Evolutionary conservation across 176 grass and related monocot genomes (phyloP), one percentile per base, ranked within the genome.

Genomic region (Areca catechu): DNA sequence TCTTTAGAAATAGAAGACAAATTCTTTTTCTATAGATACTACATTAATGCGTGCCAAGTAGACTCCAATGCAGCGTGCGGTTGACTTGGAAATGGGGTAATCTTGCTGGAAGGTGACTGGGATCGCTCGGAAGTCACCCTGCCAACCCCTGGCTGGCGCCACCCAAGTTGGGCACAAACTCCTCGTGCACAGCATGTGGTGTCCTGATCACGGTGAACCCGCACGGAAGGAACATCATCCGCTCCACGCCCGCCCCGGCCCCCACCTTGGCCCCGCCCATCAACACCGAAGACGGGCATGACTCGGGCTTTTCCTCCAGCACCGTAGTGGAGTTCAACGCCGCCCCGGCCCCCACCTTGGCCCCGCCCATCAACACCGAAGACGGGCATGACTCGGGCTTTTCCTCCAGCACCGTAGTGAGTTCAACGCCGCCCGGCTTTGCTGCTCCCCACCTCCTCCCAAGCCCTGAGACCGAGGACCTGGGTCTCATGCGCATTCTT

Each of bases 401-500:
- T n/a, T 73, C 57, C 23, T 70, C 68, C 27, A 73, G 20, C 66
- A 77, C 54, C 4, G 25, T 27, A 4, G 25, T 27, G 72, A 49
- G 37, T 54, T 75, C 50, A 80, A 61, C 49, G 75, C 68, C 53
- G 60, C 68, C 0, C 43, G n/a, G n/a, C n/a, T n/a, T 10, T 23
- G 80, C 81, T 89, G 54, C 76, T 85, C 43, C 72, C 30, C 16
- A 83, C 91, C 74, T 79, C 76, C 29, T 57, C 76, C 91, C 91
- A 95, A 25, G 86, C 80, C 74, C 34, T 70, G 10, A 63, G 67
- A 1, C 91, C 91, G 23, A 74, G 51, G 52, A 51, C 68, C 91
- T 82, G 90, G 49, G 91, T 83, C 51, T 90, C 80, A 7, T 48
- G 51, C 14, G 86, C 91, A n/a, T n/a, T n/a, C n/a, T n/a, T n/a